Base-by-base conservation (phyloP, 345 rosid species). In the Reutealis trisperma region DNA sequence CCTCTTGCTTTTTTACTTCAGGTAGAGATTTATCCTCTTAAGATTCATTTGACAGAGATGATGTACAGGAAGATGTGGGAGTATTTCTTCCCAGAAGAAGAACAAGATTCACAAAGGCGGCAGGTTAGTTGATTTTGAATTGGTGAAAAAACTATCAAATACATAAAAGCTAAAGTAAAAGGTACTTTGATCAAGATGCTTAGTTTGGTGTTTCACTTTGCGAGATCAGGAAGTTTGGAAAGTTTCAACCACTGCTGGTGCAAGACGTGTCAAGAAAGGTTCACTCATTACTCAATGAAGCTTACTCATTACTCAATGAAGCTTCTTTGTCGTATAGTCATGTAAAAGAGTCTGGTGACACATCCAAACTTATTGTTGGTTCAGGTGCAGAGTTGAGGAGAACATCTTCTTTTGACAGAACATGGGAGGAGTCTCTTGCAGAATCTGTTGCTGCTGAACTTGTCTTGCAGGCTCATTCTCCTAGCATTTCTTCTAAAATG, bases 51-150 rank as follows among this genome's bases (percentile, higher is more conserved):
- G 97, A 96, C 96, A 5, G 99, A 96, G 84, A 84, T 91, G n/a
- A 93, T 93, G 98, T 96, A 96, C 85, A 85, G 91, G 88, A 93
- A 90, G 96, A 93, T 96, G 96, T 96, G 98, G 98, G 94, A 83
- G 69, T 96, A 96, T 83, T 89, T 96, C 82, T 96, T 96, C 79
- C 97, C 97, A 24, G 96, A 90, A 85, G 99, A 96, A 85, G 98
- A 93, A 69, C 99, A 93, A 79, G 99, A 96, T 88, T 93, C 98
- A 72, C 99, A 91, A 80, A 85, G 97, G 63, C 89, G 99, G 72
- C 98, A 93, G 97, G 99, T 95, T 34, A 72, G 83, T 75, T 77
- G 30, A 41, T 59, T 73, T 75, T 18, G 49, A 77, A 73, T 78
- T 47, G 37, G 45, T 78, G 3, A 70, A 30, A 21, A 71, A 70